phyloP scores from a whole-genome alignment of 2,329 filamentous ascomycete genomes.

The Colletotrichum orchidophilum region DNA sequence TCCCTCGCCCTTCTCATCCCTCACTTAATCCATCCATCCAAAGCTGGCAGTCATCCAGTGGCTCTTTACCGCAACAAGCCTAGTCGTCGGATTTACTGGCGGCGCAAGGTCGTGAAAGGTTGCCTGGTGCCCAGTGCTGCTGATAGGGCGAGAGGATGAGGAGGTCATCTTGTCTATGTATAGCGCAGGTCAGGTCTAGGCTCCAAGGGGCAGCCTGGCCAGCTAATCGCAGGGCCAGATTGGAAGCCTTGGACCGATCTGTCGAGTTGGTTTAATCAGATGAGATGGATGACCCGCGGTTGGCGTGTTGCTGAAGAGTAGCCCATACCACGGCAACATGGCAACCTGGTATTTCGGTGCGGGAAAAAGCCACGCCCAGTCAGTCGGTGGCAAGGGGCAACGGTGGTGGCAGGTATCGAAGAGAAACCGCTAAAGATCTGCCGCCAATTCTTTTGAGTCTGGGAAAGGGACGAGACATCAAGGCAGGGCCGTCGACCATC shows the following conservation, averaged over 20 bases:
- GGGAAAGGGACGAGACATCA: slow-evolving; percentile 10
- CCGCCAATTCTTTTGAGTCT: not conserved
- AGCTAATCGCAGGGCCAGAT: slow-evolving; percentile 10
- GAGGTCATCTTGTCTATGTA: slow-evolving; percentile 27
- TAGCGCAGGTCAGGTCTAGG: slow-evolving; percentile 14
- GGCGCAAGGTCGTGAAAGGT: slow-evolving; percentile 9
- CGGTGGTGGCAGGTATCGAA: not conserved
- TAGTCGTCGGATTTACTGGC: slow-evolving; percentile 18
- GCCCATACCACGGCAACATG: not conserved
- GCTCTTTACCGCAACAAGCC: not conserved
- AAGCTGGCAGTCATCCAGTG: slow-evolving; percentile 4
- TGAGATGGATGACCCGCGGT: slow-evolving; percentile 13
- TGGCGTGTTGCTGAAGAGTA: slow-evolving; percentile 11
- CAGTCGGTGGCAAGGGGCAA: slow-evolving; percentile 7
- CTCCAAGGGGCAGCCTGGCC: slow-evolving; percentile 30
- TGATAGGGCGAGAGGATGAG: slow-evolving; percentile 6
- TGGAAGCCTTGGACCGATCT: slow-evolving; percentile 16
- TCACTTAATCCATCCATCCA: not conserved
- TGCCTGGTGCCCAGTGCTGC: slow-evolving; percentile 23
- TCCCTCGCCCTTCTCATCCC: not conserved
- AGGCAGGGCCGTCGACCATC: slow-evolving; percentile 3
- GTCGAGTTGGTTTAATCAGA: slow-evolving; percentile 6
- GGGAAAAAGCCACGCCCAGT: slow-evolving; percentile 16
- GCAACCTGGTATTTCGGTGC: not conserved
- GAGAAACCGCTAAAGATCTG: slow-evolving; percentile 4